Evolutionary conservation across 2,329 filamentous ascomycete genomes (phyloP).

Genomic region (Drechslerella stenobrocha): DNA sequence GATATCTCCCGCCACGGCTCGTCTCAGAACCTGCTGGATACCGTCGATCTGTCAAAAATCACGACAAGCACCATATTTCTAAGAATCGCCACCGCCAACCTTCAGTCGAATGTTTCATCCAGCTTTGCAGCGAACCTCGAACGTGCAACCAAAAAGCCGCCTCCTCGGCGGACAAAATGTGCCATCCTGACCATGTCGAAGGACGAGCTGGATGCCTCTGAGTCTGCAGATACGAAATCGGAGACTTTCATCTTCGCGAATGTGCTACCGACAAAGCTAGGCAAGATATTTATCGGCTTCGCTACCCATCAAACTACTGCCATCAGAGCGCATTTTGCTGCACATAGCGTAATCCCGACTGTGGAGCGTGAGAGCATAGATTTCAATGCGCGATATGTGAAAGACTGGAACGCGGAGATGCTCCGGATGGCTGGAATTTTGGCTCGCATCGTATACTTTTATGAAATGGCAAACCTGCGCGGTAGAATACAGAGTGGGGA

Average conservation of each 20-base stretch:
- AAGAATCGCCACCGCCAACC: constrained; percentile 78
- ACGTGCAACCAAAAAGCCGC: constrained; percentile 94
- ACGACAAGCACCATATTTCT: constrained; percentile 81
- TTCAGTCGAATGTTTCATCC: constrained; percentile 73
- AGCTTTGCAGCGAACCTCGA: constrained; percentile 83
- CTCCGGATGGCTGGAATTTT: constrained; percentile 87
- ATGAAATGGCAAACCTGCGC: constrained; percentile 80
- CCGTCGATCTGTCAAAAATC: constrained; percentile 39
- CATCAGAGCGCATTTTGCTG: constrained; percentile 88
- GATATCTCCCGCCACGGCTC: constrained; percentile 39
- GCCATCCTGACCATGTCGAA: constrained; percentile 90
- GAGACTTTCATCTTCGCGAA: constrained; percentile 71
- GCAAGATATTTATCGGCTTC: constrained; percentile 95
- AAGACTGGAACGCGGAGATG: constrained; percentile 94
- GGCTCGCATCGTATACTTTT: constrained; percentile 80
- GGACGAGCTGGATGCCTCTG: constrained; percentile 72
- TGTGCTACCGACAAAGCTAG: constrained; percentile 84
- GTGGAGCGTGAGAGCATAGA: constrained; percentile 97
- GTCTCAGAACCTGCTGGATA: constrained; percentile 23
- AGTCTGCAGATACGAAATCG: constrained; percentile 63
- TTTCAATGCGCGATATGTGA: constrained; percentile 90
- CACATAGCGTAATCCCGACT: constrained; percentile 92
- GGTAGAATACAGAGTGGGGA: constrained; percentile 57
- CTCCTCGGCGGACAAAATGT: constrained; percentile 81
- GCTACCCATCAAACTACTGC: constrained; percentile 97